phyloP scores from a whole-genome alignment of 2,329 filamentous ascomycete species.

The Huntiella bhutanensis region DNA sequence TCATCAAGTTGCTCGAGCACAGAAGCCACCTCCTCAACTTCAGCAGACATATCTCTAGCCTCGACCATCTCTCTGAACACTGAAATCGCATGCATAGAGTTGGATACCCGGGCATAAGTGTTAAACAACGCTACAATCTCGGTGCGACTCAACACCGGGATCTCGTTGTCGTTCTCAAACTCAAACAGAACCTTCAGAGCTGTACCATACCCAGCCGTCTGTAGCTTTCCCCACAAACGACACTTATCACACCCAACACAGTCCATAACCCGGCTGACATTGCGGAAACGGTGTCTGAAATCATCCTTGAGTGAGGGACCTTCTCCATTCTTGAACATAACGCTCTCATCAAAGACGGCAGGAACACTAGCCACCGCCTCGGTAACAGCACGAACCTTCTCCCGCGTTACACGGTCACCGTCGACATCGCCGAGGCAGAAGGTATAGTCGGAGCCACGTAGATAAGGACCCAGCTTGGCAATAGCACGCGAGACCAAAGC shows the following conservation, averaged over 20 bases:
- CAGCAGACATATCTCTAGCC: neutral
- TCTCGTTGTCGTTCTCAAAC: conserved; percentile 50
- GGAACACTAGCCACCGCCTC: conserved; percentile 48
- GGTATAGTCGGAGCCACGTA: conserved; percentile 52
- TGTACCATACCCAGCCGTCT: conserved; percentile 85
- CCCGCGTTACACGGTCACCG: conserved; percentile 62
- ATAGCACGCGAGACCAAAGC: conserved; percentile 83
- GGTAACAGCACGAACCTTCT: conserved; percentile 62
- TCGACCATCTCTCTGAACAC: conserved; percentile 45
- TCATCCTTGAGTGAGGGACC: conserved; percentile 77
- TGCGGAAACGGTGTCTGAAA: conserved; percentile 91
- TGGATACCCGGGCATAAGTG: conserved; percentile 72
- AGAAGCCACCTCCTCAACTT: neutral
- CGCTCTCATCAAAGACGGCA: conserved; percentile 79
- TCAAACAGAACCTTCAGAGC: conserved; percentile 94
- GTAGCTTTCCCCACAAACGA: conserved; percentile 90
- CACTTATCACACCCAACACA: conserved; percentile 98
- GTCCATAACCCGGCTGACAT: conserved; percentile 93
- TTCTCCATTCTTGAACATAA: conserved; percentile 78
- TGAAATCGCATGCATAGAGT: conserved; percentile 56
- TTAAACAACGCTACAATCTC: conserved; percentile 92
- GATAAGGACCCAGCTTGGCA: conserved; percentile 68
- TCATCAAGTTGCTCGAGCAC: neutral
- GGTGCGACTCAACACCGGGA: conserved; percentile 61
- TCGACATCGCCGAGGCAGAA: conserved; percentile 76